Evolutionary conservation across 805 yeast genomes (phyloP).

Genomic region (Candida saitoana): DNA sequence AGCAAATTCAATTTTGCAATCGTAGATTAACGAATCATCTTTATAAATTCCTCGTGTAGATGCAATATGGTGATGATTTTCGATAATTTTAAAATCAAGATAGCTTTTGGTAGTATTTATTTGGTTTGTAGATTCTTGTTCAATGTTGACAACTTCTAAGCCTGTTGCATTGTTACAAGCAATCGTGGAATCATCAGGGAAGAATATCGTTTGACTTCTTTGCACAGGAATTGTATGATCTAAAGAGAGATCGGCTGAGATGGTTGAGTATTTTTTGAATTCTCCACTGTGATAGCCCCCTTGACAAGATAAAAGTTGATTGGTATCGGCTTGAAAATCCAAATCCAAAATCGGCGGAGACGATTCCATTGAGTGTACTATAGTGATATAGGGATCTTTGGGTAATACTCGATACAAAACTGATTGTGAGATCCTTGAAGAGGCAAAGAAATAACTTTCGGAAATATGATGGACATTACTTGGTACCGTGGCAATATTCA

Average conservation of each 20-base stretch:
- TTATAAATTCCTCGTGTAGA: not conserved
- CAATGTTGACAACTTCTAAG: not conserved
- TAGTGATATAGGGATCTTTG: slow-evolving; percentile 22
- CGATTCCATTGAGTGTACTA: slow-evolving; percentile 17
- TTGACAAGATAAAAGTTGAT: slow-evolving; percentile 21
- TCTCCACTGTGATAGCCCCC: slow-evolving; percentile 37
- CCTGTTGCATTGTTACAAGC: not conserved
- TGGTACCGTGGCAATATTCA: slow-evolving; percentile 32
- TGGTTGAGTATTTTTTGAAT: slow-evolving; percentile 10
- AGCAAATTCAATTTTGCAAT: slow-evolving; percentile 1
- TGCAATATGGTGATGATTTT: not conserved
- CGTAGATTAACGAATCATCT: not conserved
- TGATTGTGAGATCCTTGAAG: slow-evolving; percentile 29
- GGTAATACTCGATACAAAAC: slow-evolving; percentile 24
- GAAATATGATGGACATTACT: slow-evolving; percentile 22
- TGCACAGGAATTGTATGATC: not conserved
- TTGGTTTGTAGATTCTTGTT: not conserved
- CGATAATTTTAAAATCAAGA: not conserved
- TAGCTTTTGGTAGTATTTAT: not conserved
- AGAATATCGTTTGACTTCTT: not conserved
- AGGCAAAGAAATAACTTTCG: slow-evolving; percentile 24
- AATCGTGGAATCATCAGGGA: not conserved
- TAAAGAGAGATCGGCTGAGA: not conserved
- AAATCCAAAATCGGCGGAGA: slow-evolving; percentile 33
- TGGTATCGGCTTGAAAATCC: slow-evolving; percentile 7